Conservation (phyloP, 305 asterid genomes). For the Solanum hybrid region DNA sequence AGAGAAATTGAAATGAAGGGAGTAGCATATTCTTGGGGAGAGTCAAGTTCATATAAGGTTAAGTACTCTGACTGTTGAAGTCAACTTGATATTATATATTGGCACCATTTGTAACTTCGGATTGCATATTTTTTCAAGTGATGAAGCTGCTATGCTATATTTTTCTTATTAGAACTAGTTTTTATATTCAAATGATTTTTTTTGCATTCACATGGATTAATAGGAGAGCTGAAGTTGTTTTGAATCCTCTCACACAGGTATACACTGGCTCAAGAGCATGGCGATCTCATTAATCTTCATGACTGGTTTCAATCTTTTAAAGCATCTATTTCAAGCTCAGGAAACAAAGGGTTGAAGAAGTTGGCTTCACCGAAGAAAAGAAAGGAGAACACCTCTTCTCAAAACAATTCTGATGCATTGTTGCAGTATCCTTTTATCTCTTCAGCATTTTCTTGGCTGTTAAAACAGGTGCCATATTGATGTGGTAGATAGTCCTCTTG, state of each 20-base stretch:
- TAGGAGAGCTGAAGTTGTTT: not conserved
- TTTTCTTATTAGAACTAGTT: not conserved
- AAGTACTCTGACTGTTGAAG: not conserved
- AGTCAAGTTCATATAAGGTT: not conserved
- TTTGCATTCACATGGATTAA: not conserved
- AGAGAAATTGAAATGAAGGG: not conserved
- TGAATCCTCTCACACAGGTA: constrained; percentile 34
- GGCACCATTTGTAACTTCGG: not conserved
- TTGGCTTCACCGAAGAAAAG: constrained; percentile 71
- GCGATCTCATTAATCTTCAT: constrained; percentile 85
- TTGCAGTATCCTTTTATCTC: constrained; percentile 65
- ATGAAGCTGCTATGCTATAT: not conserved
- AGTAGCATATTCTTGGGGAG: no score
- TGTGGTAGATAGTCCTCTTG: not conserved
- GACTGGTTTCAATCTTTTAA: constrained; percentile 88
- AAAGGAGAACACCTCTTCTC: constrained; percentile 24
- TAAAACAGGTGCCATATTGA: not conserved
- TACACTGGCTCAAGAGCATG: constrained; percentile 82
- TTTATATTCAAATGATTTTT: not conserved
- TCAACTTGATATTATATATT: not conserved
- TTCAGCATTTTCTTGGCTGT: not conserved
- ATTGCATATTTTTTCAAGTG: not conserved
- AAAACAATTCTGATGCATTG: constrained; percentile 44
- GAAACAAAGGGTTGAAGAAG: constrained; percentile 24
- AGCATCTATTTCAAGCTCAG: constrained; percentile 33